A percentile compares a stretch with the other conserved stretches of the same genome.
phyloP scores from a whole-genome alignment of 1,284 basidiomycete species.

The Sporisorium graminicola region DNA sequence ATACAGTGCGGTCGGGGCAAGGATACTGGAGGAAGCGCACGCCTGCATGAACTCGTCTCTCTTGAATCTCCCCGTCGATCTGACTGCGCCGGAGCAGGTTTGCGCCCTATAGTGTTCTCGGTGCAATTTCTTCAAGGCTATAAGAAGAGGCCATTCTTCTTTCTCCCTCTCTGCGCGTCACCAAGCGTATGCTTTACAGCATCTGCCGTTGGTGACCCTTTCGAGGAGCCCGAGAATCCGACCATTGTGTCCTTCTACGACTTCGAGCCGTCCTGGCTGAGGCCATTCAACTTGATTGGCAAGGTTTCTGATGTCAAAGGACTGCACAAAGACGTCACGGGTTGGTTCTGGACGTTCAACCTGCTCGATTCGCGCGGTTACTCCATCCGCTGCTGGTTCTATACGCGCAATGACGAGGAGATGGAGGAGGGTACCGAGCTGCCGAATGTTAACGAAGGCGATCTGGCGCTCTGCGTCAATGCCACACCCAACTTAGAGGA shows the following conservation, averaged over 20 bases:
- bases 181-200: no score
- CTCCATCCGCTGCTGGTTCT: neutral
- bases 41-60: no score
- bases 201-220: slow-evolving; percentile 1
- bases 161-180: no score
- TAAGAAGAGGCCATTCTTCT: no score
- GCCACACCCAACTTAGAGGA: slow-evolving; percentile 2
- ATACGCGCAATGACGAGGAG: neutral
- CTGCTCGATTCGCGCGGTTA: neutral
- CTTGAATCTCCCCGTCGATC: no score
- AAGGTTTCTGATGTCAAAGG: neutral
- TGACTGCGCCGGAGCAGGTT: no score
- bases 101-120: no score
- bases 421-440: slow-evolving; percentile 1
- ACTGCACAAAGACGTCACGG: neutral
- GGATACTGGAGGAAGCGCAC: no score
- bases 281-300: slow-evolving; percentile 6
- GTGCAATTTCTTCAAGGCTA: no score
- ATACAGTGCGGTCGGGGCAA: no score
- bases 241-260: neutral
- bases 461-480: slow-evolving; percentile 5
- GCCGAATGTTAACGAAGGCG: neutral
- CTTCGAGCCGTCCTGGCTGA: neutral
- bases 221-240: neutral
- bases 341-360: slow-evolving; percentile 5